These are phyloP conservation scores for Megacollybia marginata DNA, from an alignment of 768 basidiomycete species.

Conservation along the genomic window DNA sequence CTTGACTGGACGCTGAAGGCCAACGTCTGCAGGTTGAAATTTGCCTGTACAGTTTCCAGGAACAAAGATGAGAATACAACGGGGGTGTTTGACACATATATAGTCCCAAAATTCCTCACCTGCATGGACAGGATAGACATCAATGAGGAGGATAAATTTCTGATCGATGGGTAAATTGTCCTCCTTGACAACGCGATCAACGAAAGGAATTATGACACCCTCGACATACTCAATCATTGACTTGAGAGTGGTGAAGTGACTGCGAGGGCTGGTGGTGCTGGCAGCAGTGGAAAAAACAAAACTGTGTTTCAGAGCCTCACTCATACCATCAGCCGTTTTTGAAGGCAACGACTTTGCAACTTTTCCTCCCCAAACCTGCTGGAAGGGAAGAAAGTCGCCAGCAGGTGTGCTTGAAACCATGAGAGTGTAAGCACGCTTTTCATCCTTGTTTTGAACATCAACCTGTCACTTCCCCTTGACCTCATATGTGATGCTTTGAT, in stretches of 20 bases:
- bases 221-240: constrained; percentile 12
- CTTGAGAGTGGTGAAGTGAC: constrained; percentile 10
- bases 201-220: too few species aligned
- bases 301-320: neutral
- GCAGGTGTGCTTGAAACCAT: constrained; percentile 9
- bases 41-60: constrained; percentile 13
- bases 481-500: too few species aligned
- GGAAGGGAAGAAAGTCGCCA: constrained; percentile 13
- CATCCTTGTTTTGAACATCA: too few species aligned
- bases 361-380: constrained; percentile 8
- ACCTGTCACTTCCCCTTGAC: too few species aligned
- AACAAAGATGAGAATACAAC: too few species aligned
- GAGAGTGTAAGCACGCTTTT: constrained; percentile 14
- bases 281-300: constrained; percentile 10
- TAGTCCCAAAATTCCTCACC: constrained; percentile 8
- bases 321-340: neutral
- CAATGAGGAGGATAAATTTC: constrained; percentile 7
- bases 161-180: constrained; percentile 7
- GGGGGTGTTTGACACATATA: constrained; percentile 1
- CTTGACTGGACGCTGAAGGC: too few species aligned
- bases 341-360: constrained; percentile 4
- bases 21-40: too few species aligned
- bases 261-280: constrained; percentile 8
- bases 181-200: neutral
- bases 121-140: constrained; percentile 13